phyloP scores from a whole-genome alignment of 2,329 filamentous ascomycete genomes.

The Trichothecium roseum region DNA sequence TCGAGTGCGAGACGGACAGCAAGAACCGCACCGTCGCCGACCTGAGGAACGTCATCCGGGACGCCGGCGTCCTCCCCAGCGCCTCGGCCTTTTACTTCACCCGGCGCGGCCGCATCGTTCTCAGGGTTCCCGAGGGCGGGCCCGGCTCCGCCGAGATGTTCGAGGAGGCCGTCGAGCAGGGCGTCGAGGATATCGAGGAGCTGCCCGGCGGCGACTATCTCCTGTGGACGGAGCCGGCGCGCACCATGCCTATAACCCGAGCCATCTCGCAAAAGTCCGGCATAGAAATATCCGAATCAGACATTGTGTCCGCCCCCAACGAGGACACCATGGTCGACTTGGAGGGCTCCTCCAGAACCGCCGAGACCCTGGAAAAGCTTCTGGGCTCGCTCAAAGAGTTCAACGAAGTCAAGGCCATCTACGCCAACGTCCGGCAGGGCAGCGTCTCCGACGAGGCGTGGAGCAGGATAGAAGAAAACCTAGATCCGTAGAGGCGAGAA shows the following conservation, averaged over 20 bases:
- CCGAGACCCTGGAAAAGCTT: slow-evolving; percentile 48
- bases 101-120: slow-evolving; percentile 63
- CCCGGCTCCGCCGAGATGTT: slow-evolving; percentile 64
- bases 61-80: slow-evolving; percentile 56
- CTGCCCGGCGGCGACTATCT: slow-evolving; percentile 61
- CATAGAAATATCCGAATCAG: slow-evolving; percentile 59
- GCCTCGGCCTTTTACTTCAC: slow-evolving; percentile 79
- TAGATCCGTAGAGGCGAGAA: slow-evolving; percentile 33
- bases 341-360: slow-evolving; percentile 40
- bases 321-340: slow-evolving; percentile 63
- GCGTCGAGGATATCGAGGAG: slow-evolving; percentile 61
- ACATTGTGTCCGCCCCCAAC: slow-evolving; percentile 80
- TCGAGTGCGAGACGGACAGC: slow-evolving; percentile 80
- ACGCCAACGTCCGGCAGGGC: slow-evolving; percentile 55
- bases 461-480: slow-evolving; percentile 39
- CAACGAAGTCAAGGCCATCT: slow-evolving; percentile 67
- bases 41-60: slow-evolving; percentile 60
- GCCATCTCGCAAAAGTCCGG: slow-evolving; percentile 51
- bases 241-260: slow-evolving; percentile 20
- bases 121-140: slow-evolving; percentile 42
- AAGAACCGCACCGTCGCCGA: slow-evolving; percentile 65
- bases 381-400: slow-evolving; percentile 53
- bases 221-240: slow-evolving; percentile 34
- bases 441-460: slow-evolving; percentile 41
- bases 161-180: slow-evolving; percentile 68